phyloP scores from a whole-genome alignment of 2,329 filamentous ascomycete genomes.

The Colletotrichum tanaceti region DNA sequence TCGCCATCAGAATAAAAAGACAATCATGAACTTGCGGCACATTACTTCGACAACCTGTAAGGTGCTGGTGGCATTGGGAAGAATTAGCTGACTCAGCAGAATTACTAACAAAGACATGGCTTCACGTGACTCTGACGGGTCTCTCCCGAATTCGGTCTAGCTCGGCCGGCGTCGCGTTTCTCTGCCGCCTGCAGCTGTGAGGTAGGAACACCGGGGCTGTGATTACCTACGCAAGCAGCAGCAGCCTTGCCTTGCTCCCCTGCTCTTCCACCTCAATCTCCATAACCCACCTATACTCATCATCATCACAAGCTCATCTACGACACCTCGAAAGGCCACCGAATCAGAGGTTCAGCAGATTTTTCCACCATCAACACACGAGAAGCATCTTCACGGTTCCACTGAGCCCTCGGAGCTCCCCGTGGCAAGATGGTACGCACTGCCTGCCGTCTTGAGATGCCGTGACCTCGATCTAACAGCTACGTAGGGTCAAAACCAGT shows the following conservation, averaged over 20 bases:
- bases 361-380: neutral
- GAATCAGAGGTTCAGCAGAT: neutral
- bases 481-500: slow-evolving; percentile 83
- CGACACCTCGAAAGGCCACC: slow-evolving; percentile 1
- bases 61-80: neutral
- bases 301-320: slow-evolving; percentile 35
- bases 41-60: no score
- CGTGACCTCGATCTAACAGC: slow-evolving; percentile 34
- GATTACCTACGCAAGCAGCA: slow-evolving; percentile 40
- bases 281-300: slow-evolving; percentile 44
- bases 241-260: slow-evolving; percentile 43
- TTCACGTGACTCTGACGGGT: neutral
- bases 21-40: no score
- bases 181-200: slow-evolving; percentile 55
- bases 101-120: accelerated
- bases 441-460: slow-evolving; percentile 3
- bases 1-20: no score
- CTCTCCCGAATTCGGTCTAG: neutral
- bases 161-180: slow-evolving; percentile 57
- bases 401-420: slow-evolving; percentile 35
- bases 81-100: neutral
- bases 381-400: neutral
- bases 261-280: slow-evolving; percentile 48
- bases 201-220: neutral
- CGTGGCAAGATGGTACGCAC: slow-evolving; percentile 46